Evolutionary conservation across 768 basidiomycete species (phyloP), one percentile per base, ranked within the genome.

Genomic region (Lactarius akahatsu): DNA sequence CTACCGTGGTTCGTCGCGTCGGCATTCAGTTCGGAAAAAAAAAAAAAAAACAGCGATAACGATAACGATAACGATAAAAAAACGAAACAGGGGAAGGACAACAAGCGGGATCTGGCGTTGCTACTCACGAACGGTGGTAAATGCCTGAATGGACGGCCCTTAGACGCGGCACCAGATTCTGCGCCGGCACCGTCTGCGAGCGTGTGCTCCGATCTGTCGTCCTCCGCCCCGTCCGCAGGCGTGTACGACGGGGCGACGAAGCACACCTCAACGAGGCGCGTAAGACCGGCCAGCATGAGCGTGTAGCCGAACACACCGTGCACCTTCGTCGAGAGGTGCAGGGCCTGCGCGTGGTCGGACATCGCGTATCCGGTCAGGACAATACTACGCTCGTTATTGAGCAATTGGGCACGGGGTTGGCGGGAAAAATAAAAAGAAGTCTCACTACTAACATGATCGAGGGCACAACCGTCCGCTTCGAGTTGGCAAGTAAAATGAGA

Each of bases 331-430:
- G 93, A 93, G 45, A 96, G 80, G 86, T 87, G 88, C 58, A 94
- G 80, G 5, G 85, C 86, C 78, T 98, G 95, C 0, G 85, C 85
- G 70, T 97, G 95, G 54, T 92, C 87, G 0, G 91, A 90, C 91
- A 97, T 96, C 0, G 89, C 94, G 88, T 91, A 96, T 7, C 96
- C 96, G 0, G 96, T 97, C 65, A 97, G 80, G 65, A 94, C 87
- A 69, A 96, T 89, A 57, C 90, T 94, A 52, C 13, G 26, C 26
- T 52, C 50, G 50, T 52, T 8, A 9, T 15, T 52, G 40, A 47
- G 28, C 36, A 50, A 28, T 23, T 40, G 65, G 61, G 65, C 50
- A 52, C 45, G 50, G 61, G 65, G 61, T 57, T 61, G n/a, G 36
- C 59, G 55, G 52, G 8, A 57, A 18, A 18, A 57, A 41, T 32